Percentiles rank a stretch among this genome's conserved stretches.
phyloP scores from a whole-genome alignment of 139 green algal genomes.

The Micractinium conductrix region DNA sequence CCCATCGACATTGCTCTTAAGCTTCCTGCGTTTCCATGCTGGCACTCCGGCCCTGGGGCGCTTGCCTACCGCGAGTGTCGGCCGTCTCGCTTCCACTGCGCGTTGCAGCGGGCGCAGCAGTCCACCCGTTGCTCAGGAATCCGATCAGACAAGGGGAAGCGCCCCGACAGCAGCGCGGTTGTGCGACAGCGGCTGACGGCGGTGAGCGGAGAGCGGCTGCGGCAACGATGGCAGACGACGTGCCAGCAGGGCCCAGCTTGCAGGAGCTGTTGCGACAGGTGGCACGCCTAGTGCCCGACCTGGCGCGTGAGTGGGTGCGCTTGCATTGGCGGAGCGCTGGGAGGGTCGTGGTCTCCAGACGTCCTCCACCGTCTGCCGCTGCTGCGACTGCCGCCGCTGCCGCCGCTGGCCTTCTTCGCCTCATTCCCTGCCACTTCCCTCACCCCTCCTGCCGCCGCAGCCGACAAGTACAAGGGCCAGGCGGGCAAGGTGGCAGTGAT shows the following conservation, averaged over 20 bases:
- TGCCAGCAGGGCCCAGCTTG: neutral
- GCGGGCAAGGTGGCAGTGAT: constrained; percentile 94
- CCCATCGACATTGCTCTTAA: too few species aligned
- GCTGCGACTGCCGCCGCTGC: neutral
- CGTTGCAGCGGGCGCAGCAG: neutral
- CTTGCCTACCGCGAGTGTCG: too few species aligned
- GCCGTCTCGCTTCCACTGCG: neutral
- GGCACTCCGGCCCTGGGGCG: too few species aligned
- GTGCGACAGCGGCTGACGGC: neutral
- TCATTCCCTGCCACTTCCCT: neutral
- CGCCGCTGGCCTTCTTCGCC: neutral
- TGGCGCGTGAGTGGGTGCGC: constrained; percentile 21
- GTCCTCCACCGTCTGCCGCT: neutral
- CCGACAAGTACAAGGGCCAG: constrained; percentile 85
- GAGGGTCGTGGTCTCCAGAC: too few species aligned
- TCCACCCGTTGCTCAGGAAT: too few species aligned
- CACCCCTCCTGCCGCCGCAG: too few species aligned
- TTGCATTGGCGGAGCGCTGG: too few species aligned
- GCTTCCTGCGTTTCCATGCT: too few species aligned
- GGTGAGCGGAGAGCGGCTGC: too few species aligned
- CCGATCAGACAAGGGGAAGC: neutral
- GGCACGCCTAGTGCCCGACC: constrained; percentile 16
- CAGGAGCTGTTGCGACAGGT: constrained; percentile 19
- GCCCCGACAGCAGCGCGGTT: neutral
- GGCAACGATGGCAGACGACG: neutral